A percentile compares a stretch with the other conserved stretches of the same genome.
These are phyloP conservation scores for Parafenestella ontariensis DNA, from an alignment of 2,329 filamentous ascomycete species.

Conservation along the genomic window DNA sequence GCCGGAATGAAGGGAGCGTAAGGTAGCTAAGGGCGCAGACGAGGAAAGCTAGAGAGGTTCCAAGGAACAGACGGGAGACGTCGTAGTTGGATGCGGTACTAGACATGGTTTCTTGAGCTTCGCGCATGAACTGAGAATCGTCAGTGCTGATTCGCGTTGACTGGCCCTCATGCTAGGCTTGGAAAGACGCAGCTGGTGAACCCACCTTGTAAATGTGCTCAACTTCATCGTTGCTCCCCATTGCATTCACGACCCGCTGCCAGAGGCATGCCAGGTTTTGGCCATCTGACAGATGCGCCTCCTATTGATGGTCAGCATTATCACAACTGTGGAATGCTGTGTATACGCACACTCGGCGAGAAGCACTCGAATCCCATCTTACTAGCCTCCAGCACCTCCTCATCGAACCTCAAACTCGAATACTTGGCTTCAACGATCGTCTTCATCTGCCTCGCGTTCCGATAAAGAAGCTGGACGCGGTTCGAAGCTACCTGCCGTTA, in stretches of 20 bases:
- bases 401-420: conserved; percentile 59
- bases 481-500: conserved; percentile 53
- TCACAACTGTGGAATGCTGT: neutral
- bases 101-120: conserved; percentile 81
- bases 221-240: conserved; percentile 8
- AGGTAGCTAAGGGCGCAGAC: conserved; percentile 51
- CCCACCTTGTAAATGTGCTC: conserved; percentile 55
- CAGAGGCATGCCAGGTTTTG: conserved; percentile 71
- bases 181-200: neutral
- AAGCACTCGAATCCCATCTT: conserved; percentile 18
- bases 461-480: conserved; percentile 71
- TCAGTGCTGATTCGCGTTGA: conserved; percentile 9
- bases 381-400: conserved; percentile 14
- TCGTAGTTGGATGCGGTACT: conserved; percentile 93
- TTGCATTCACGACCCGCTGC: conserved; percentile 50
- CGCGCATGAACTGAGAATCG: conserved; percentile 65
- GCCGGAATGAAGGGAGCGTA: conserved; percentile 45
- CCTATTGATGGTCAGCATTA: conserved; percentile 2
- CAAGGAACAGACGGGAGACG: conserved; percentile 65
- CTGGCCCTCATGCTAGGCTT: neutral
- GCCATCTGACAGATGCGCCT: conserved; percentile 25
- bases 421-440: conserved; percentile 79
- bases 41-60: conserved; percentile 53
- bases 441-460: conserved; percentile 83
- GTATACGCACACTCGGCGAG: conserved; percentile 7